phyloP scores from a whole-genome alignment of 352 stramenopile species.

The Pythium brassicae region DNA sequence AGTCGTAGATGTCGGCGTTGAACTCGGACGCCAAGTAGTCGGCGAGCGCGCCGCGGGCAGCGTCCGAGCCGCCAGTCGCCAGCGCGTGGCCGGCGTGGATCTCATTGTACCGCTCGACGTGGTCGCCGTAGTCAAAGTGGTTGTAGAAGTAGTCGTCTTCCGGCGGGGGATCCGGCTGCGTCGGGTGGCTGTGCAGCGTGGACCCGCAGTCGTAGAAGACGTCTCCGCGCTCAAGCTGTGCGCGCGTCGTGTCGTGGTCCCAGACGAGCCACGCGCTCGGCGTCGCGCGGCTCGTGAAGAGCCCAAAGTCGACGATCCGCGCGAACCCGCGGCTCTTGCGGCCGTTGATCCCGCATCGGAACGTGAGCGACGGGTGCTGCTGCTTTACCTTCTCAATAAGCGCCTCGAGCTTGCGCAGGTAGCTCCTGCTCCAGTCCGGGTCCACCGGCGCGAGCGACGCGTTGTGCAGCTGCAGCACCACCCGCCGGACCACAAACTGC shows the following conservation, averaged over 20 bases:
- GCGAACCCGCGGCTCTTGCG: constrained; percentile 17
- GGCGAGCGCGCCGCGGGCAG: not conserved
- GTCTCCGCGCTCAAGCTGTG: constrained; percentile 3
- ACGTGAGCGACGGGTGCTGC: constrained; percentile 17
- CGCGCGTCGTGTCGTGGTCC: constrained; percentile 17
- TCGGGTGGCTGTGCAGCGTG: too few relatives aligned
- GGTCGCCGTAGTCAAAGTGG: constrained; percentile 16
- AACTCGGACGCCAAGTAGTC: constrained; percentile 16
- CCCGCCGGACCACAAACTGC: constrained; percentile 20
- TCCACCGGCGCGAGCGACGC: constrained; percentile 21
- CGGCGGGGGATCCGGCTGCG: too few relatives aligned
- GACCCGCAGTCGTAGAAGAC: constrained; percentile 16
- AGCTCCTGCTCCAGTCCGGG: constrained; percentile 28
- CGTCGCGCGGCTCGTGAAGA: constrained; percentile 28
- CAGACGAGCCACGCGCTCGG: constrained; percentile 37
- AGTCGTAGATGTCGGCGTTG: not conserved
- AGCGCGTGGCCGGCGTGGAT: too few relatives aligned
- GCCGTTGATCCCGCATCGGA: constrained; percentile 18
- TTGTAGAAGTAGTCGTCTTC: constrained; percentile 5
- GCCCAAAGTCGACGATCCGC: constrained; percentile 30
- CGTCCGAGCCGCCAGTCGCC: too few relatives aligned
- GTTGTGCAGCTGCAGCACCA: constrained; percentile 32
- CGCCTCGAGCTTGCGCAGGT: constrained; percentile 21
- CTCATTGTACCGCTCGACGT: not conserved
- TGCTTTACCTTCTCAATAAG: constrained; percentile 18